Conservation (phyloP, 192 early-diverging fungal species). For the Dissophora globulifera region DNA sequence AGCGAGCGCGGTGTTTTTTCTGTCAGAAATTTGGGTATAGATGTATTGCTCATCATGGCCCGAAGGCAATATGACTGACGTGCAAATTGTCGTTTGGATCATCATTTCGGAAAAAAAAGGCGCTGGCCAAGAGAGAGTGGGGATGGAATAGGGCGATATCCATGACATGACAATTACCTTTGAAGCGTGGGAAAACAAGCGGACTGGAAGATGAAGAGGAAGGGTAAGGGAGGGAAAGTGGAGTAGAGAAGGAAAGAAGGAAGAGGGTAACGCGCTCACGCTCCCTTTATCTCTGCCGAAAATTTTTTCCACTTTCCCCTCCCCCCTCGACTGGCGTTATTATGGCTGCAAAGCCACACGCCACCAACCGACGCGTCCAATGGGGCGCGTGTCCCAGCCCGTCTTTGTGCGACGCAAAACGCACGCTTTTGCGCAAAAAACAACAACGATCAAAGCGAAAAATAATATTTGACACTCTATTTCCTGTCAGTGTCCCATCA, state of each 20-base stretch:
- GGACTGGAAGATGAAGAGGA: not conserved
- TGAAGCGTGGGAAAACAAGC: not conserved
- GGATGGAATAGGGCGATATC: not conserved
- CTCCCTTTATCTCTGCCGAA: not conserved
- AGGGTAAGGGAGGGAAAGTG: not conserved
- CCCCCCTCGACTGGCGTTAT: no score
- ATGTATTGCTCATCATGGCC: conserved; percentile 42
- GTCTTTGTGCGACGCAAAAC: no score
- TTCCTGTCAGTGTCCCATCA: no score
- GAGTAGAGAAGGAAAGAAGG: not conserved
- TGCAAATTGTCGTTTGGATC: conserved; percentile 53
- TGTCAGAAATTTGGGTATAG: conserved; percentile 55
- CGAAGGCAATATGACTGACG: conserved; percentile 46
- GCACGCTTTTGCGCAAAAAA: no score
- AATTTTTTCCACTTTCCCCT: conserved; percentile 1
- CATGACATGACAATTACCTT: no score
- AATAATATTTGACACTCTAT: no score
- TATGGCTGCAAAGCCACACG: no score
- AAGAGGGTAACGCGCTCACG: not conserved
- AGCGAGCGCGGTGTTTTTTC: no score
- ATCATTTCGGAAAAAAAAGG: conserved; percentile 28
- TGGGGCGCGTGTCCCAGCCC: no score
- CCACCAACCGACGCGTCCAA: no score
- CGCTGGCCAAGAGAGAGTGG: not conserved
- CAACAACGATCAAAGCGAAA: no score